Evolutionary conservation across 495 filamentous ascomycete genomes (phyloP), one percentile per base, ranked within the genome.

Genomic region (Astrothelium macrocarpum): DNA sequence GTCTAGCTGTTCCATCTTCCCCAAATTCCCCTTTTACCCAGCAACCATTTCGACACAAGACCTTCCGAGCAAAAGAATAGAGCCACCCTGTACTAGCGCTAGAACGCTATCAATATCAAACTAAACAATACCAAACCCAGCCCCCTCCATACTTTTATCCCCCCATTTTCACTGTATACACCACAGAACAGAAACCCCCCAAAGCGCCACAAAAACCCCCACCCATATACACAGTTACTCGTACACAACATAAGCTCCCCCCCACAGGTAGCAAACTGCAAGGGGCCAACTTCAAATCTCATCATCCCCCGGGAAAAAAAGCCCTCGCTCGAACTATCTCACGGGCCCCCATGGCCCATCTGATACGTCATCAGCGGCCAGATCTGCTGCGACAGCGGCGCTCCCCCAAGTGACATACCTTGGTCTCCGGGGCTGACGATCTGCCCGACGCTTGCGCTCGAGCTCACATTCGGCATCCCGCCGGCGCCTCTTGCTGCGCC

Each of bases 341-440:
- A n/a, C n/a, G n/a, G n/a, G n/a, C 25, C 49, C 5, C 49, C 49
- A 56, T 56, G 49, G 3, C 49, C 49, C 49, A 56, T 56, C 29
- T 56, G 49, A 56, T 56, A 56, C 25, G 49, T 56, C 49, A 56
- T 56, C 1, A 56, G 25, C 0, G 49, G 49, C 49, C 49, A 56
- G 2, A 56, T 56, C 25, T 26, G 49, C 25, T 29, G 49, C 16
- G 12, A 20, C 16, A 3, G 43, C n/a, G n/a, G n/a, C n/a, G n/a
- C n/a, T 11, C 43, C 43, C n/a, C 43, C 43, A 3, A 49, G 9
- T 14, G 9, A 3, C n/a, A 20, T 49, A 3, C n/a, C 43, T 20
- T 49, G 43, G 18, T 20, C 43, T 4, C 9, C 18, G 43, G 43
- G 9, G n/a, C 18, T 49, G 43, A 49, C 18, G n/a, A 49, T 18